A percentile compares a stretch with the other conserved stretches of the same genome.
These are phyloP conservation scores for Dissophora globulifera DNA, from an alignment of 192 early-diverging fungal species.

Conservation along the genomic window DNA sequence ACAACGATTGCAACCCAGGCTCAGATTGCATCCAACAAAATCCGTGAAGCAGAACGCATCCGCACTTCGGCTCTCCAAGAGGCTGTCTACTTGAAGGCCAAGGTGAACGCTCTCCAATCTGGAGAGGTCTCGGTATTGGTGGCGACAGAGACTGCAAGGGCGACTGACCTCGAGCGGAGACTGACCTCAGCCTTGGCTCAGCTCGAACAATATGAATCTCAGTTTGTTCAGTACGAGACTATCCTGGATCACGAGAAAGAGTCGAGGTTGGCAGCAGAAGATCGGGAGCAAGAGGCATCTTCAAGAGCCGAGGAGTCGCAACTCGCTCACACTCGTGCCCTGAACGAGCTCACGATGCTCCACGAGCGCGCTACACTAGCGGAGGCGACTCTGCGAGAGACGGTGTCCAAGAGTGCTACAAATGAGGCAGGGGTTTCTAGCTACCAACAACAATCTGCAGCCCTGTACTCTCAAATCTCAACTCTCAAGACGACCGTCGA, in stretches of 20 bases:
- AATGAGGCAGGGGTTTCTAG: conserved; percentile 46
- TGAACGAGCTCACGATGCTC: conserved; percentile 55
- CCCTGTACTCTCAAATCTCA: conserved; percentile 29
- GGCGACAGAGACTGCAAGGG: conserved; percentile 55
- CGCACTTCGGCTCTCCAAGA: conserved; percentile 65
- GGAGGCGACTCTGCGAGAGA: conserved; percentile 55
- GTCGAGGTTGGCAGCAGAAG: conserved; percentile 57
- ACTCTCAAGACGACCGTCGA: conserved; percentile 53
- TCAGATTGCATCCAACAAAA: conserved; percentile 57
- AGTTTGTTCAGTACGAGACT: conserved; percentile 58
- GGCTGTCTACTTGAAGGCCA: conserved; percentile 64
- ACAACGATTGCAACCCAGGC: conserved; percentile 57
- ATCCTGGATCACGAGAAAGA: conserved; percentile 56
- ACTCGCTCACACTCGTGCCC: conserved; percentile 58
- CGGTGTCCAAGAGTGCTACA: conserved; percentile 39
- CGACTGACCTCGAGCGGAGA: conserved; percentile 55
- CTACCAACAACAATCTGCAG: conserved; percentile 42
- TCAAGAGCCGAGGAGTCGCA: conserved; percentile 61
- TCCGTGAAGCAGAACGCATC: conserved; percentile 60
- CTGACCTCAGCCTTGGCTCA: conserved; percentile 53
- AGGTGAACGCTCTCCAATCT: conserved; percentile 58
- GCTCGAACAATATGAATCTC: conserved; percentile 45
- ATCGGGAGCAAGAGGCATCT: conserved; percentile 56
- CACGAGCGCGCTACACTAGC: conserved; percentile 56
- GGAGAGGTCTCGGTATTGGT: conserved; percentile 48